phyloP scores from a whole-genome alignment of 345 rosid species.

The Salix viminalis region DNA sequence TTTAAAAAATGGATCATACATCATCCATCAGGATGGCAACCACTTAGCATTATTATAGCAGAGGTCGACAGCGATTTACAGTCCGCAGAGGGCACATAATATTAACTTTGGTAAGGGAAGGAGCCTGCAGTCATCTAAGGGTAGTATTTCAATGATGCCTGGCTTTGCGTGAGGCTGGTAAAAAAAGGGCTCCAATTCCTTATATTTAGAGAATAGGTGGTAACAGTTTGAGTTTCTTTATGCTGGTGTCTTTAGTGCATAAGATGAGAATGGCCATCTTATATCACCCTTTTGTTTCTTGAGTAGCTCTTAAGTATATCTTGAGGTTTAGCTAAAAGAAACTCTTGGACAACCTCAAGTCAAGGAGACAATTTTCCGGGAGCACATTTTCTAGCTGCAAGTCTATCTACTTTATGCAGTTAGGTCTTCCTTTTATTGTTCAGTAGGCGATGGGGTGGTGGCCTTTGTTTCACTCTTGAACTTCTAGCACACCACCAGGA shows the following conservation, averaged over 20 bases:
- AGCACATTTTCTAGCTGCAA: neutral
- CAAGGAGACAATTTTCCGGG: neutral
- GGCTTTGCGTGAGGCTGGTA: neutral
- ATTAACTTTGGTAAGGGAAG: neutral
- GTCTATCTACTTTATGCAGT: neutral
- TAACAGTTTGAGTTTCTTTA: neutral
- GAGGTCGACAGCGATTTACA: conserved; percentile 14
- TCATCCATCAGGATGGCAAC: conserved; percentile 77
- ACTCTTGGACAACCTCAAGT: neutral
- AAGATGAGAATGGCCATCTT: neutral
- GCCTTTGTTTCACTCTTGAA: neutral
- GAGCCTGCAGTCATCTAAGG: neutral
- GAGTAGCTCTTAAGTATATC: neutral
- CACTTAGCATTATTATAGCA: conserved; percentile 47
- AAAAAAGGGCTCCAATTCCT: neutral
- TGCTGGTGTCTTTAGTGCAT: neutral
- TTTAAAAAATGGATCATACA: conserved; percentile 65
- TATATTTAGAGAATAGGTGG: neutral
- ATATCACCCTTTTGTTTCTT: neutral
- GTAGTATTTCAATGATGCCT: neutral
- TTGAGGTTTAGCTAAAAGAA: neutral
- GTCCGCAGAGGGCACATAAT: neutral
- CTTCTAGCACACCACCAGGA: neutral
- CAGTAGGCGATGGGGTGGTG: neutral
- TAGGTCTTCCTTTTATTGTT: neutral